phyloP scores from a whole-genome alignment of 148 eudicot species.

The Vaccinium corymbosum region DNA sequence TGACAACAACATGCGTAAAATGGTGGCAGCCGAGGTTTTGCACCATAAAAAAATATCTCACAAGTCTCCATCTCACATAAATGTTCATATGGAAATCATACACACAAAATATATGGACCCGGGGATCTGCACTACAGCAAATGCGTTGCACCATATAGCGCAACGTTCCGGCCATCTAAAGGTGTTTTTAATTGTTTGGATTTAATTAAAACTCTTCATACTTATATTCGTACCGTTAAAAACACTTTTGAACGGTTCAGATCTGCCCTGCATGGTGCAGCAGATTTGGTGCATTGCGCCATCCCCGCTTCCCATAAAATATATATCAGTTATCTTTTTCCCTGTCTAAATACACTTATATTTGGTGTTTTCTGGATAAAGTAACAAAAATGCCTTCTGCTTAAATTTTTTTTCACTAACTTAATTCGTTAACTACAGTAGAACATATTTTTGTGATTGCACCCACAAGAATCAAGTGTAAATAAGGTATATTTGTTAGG shows the following conservation, averaged over 20 bases:
- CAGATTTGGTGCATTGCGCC: too few species aligned
- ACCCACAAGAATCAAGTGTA: not conserved
- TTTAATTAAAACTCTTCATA: too few species aligned
- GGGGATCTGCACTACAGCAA: too few species aligned
- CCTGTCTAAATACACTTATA: not conserved
- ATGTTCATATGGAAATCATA: not conserved
- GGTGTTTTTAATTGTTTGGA: too few species aligned
- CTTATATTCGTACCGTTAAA: too few species aligned
- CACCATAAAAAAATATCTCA: not conserved
- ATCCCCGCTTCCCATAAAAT: too few species aligned
- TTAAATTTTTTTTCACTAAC: not conserved
- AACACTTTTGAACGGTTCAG: too few species aligned
- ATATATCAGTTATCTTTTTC: not conserved
- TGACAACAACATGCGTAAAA: not conserved
- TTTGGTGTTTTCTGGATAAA: not conserved
- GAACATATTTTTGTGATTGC: not conserved
- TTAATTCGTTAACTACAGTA: not conserved
- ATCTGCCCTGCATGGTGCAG: too few species aligned
- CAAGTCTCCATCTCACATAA: slow-evolving; percentile 3
- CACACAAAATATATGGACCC: not conserved
- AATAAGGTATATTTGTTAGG: too few species aligned
- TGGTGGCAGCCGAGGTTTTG: not conserved
- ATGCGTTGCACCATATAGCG: too few species aligned
- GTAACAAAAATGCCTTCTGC: not conserved
- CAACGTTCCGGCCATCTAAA: too few species aligned